Conservation (phyloP, 179 eudicot genomes). For the Actinidia arguta region DNA sequence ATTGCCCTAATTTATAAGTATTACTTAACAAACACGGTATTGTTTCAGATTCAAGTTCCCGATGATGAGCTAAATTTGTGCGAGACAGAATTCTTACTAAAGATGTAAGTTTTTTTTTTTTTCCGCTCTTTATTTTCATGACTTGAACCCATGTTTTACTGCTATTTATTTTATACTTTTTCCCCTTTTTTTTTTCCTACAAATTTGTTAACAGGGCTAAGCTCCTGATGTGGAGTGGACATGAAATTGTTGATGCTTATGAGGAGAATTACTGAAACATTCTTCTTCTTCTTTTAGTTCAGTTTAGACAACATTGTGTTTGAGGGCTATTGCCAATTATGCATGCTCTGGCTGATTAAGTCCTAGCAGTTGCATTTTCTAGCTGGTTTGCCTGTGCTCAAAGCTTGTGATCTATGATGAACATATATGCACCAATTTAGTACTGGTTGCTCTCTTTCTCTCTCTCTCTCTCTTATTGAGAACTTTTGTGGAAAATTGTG, state of each 20-base stretch:
- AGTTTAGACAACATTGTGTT: not conserved
- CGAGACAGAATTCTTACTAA: not conserved
- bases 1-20: not conserved
- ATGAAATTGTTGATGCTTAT: not conserved
- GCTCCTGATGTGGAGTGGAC: conserved; percentile 7
- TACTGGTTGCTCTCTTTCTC: too few relatives aligned
- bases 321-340: too few relatives aligned
- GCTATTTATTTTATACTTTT: not conserved
- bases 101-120: not conserved
- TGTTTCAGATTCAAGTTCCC: not conserved
- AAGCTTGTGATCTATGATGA: too few relatives aligned
- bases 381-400: too few relatives aligned
- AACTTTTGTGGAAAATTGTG: too few relatives aligned
- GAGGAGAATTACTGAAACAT: not conserved
- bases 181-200: not conserved
- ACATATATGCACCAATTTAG: too few relatives aligned
- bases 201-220: not conserved
- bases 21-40: not conserved
- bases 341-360: too few relatives aligned
- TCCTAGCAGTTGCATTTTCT: too few relatives aligned
- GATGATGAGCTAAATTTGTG: not conserved
- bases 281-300: not conserved
- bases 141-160: not conserved
- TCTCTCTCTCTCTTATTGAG: too few relatives aligned
- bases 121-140: not conserved